Conservation (phyloP, 768 basidiomycete genomes). For the Boletus tomentosulus region DNA sequence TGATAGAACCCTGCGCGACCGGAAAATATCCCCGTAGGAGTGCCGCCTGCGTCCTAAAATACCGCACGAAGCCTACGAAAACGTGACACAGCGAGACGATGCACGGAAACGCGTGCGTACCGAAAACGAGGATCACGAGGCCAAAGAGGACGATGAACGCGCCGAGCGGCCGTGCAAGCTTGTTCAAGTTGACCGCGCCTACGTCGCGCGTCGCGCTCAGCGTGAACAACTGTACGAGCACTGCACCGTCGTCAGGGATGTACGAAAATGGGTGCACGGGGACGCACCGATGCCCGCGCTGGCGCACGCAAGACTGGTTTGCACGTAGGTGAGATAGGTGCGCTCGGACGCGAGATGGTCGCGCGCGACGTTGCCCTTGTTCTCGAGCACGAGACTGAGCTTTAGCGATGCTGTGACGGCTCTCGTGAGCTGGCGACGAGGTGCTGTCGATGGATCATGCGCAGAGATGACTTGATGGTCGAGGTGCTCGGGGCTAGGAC, state of each 20-base stretch:
- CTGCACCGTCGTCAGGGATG: conserved; percentile 23
- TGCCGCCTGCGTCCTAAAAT: conserved; percentile 49
- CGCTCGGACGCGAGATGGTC: conserved; percentile 63
- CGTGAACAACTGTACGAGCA: conserved; percentile 54
- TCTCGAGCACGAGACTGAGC: conserved; percentile 43
- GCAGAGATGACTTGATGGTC: too few relatives aligned
- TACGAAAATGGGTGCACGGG: too few relatives aligned
- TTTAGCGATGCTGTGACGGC: conserved; percentile 5
- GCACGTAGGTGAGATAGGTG: conserved; percentile 59
- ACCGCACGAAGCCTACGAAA: conserved; percentile 43
- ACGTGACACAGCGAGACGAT: too few relatives aligned
- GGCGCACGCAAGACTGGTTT: conserved; percentile 59
- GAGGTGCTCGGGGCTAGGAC: too few relatives aligned
- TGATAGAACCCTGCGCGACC: conserved; percentile 42
- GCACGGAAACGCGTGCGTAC: conserved; percentile 24
- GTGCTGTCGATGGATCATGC: too few relatives aligned
- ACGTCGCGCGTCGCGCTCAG: conserved; percentile 20
- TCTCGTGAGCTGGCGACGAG: not conserved
- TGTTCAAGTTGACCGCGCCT: conserved; percentile 14
- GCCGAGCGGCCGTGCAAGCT: conserved; percentile 50
- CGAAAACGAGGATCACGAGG: conserved; percentile 45
- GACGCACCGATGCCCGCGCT: conserved; percentile 53
- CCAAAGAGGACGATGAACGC: conserved; percentile 44
- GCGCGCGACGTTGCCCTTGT: conserved; percentile 58
- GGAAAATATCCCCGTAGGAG: conserved; percentile 51